Base-by-base conservation (phyloP, 768 basidiomycete species). In the Phallus indusiatus region DNA sequence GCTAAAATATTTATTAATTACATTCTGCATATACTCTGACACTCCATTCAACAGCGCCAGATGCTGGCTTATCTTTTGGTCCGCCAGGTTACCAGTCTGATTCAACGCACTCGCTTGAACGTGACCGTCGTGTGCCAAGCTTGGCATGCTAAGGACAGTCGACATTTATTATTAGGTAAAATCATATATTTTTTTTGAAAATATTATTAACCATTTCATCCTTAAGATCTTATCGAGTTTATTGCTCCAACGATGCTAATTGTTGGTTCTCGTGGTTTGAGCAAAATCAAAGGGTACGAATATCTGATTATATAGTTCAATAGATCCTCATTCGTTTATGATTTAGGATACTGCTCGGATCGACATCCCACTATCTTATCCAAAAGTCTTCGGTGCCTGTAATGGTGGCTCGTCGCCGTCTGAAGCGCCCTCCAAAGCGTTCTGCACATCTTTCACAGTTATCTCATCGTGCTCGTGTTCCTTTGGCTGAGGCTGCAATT, bases 371-470 rank as follows among this genome's bases (percentile, higher is more conserved):
- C 71, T 97, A 97, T 68, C 82, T 93, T 51, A 89, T 91, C 49
- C 87, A 92, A 78, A 94, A 92, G 72, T 94, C 91, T 62, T 91
- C 91, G 16, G 94, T 95, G 0, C 94, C 94, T 0, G 93, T 96
- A 56, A 95, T 97, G 94, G 92, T 95, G 55, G 91, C 94, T 5
- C 90, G 94, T 55, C 84, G 93, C 55, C 79, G 94, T 12, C 84
- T 96, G 69, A 91, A 90, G 71, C 84, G 91, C 2, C 90, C 93
- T 20, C 84, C 93, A 12, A 82, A 83, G 56, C 86, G 85, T 52
- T 80, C 83, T 3, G 89, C 90, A 0, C 88, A 91, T 69, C 83
- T 91, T 34, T 81, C 89, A 24, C 86, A 85, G 34, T 42, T n/a
- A 14, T 36, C 48, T 12, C 85, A 92, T 64, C 88, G 90, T 61